Conservation (phyloP, 768 basidiomycete genomes). For the Russula sp. region DNA sequence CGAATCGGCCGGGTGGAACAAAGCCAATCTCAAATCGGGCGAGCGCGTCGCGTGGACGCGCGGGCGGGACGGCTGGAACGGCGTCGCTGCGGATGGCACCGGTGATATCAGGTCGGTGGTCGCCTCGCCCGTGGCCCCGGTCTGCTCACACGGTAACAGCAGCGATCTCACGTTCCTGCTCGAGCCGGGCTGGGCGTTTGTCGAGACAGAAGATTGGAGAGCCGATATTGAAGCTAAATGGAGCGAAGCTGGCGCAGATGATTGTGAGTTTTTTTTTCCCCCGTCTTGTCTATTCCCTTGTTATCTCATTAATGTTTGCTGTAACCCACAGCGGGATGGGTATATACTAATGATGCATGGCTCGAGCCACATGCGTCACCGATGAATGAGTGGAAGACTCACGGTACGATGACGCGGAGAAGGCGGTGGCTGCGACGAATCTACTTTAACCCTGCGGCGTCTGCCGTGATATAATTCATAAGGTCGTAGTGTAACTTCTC, state of each 20-base stretch:
- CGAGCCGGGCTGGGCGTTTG: slow-evolving; percentile 67
- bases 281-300: not conserved
- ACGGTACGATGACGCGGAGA: slow-evolving; percentile 52
- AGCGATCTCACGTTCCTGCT: slow-evolving; percentile 79
- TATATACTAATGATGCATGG: slow-evolving; percentile 78
- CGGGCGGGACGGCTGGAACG: slow-evolving; percentile 66
- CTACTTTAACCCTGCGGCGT: slow-evolving; percentile 33
- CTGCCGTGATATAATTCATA: not conserved
- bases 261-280: slow-evolving; percentile 27
- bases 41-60: slow-evolving; percentile 68
- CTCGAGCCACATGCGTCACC: slow-evolving; percentile 40
- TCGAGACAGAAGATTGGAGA: slow-evolving; percentile 74
- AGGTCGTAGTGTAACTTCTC: not conserved
- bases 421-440: slow-evolving; percentile 67
- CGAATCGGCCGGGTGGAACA: slow-evolving; percentile 34
- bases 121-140: slow-evolving; percentile 4
- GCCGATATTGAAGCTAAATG: slow-evolving; percentile 56
- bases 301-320: slow-evolving; percentile 21
- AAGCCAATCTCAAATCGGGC: slow-evolving; percentile 31
- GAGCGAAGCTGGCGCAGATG: slow-evolving; percentile 39
- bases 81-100: slow-evolving; percentile 38
- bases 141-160: slow-evolving; percentile 35
- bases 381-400: slow-evolving; percentile 38
- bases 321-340: slow-evolving; percentile 58
- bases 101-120: slow-evolving; percentile 59